A percentile compares a stretch with the other conserved stretches of the same genome.
These are phyloP conservation scores for Tylopilus felleus DNA, from an alignment of 768 basidiomycete genomes.

Conservation along the genomic window DNA sequence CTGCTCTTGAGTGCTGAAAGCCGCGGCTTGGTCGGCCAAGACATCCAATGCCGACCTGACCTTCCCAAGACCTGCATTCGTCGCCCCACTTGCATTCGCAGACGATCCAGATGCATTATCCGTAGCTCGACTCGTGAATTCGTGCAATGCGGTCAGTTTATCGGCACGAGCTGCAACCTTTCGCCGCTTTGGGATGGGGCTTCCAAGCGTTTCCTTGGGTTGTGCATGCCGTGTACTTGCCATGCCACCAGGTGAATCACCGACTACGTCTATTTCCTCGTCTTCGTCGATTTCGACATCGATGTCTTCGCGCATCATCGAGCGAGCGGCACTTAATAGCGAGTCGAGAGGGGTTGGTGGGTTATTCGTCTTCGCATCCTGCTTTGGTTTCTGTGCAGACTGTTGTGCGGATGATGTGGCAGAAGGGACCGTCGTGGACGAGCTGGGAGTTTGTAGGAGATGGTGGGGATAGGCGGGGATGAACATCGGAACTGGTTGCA, in stretches of 20 bases:
- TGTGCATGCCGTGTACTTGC: slow-evolving; percentile 30
- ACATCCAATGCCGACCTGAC: slow-evolving; percentile 63
- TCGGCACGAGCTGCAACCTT: slow-evolving; percentile 18
- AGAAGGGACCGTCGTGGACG: slow-evolving; percentile 31
- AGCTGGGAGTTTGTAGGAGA: slow-evolving; percentile 30
- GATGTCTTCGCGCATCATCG: slow-evolving; percentile 45
- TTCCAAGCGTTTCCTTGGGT: slow-evolving; percentile 25
- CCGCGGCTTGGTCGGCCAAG: slow-evolving; percentile 69
- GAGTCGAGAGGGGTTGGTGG: slow-evolving; percentile 55
- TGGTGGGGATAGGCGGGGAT: slow-evolving; percentile 28
- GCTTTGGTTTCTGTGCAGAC: slow-evolving; percentile 18
- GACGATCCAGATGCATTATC: not conserved
- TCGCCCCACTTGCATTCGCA: not conserved
- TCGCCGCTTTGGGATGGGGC: slow-evolving; percentile 40
- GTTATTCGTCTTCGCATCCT: slow-evolving; percentile 19
- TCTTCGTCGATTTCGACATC: slow-evolving; percentile 31
- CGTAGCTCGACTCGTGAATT: not conserved
- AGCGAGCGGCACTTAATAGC: slow-evolving; percentile 56
- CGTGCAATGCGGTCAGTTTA: slow-evolving; percentile 8
- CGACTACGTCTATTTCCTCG: slow-evolving; percentile 24
- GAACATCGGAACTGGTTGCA: slow-evolving; percentile 30
- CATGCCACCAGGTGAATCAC: slow-evolving; percentile 18
- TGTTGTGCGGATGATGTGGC: slow-evolving; percentile 20
- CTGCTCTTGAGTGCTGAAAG: slow-evolving; percentile 40
- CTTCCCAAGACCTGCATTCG: slow-evolving; percentile 17